Percentiles rank a stretch among this genome's conserved stretches.
Evolutionary conservation across 805 yeast genomes (phyloP).

Genomic region (Hanseniaspora meyeri): DNA sequence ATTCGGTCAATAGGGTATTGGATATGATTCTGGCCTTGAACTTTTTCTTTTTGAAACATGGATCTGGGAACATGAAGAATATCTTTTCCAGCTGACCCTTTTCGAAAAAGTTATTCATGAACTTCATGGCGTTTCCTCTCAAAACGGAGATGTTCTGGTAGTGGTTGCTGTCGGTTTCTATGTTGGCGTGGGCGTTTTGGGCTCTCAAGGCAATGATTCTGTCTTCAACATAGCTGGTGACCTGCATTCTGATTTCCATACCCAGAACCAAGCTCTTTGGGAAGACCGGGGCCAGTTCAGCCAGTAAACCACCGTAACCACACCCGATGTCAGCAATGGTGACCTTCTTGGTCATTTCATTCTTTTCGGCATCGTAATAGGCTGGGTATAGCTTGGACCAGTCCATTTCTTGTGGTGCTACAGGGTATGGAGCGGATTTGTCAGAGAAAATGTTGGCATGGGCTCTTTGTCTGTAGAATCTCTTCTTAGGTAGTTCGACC

Average conservation of each 20-base stretch:
- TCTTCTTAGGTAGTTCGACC: conserved; percentile 59
- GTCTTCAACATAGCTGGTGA: conserved; percentile 92
- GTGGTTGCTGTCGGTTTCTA: conserved; percentile 25
- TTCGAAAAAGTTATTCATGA: conserved; percentile 81
- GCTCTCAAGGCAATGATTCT: conserved; percentile 77
- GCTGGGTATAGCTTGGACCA: conserved; percentile 72
- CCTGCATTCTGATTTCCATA: conserved; percentile 96
- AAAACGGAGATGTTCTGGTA: conserved; percentile 82
- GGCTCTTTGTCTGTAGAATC: conserved; percentile 90
- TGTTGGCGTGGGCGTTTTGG: conserved; percentile 14
- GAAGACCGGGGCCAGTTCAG: conserved; percentile 64
- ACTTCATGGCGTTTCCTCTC: conserved; percentile 95
- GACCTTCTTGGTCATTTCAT: conserved; percentile 34
- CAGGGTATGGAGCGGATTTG: conserved; percentile 81
- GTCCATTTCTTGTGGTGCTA: conserved; percentile 69
- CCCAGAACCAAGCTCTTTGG: conserved; percentile 72
- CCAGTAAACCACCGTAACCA: conserved; percentile 87
- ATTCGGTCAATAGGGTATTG: conserved; percentile 75
- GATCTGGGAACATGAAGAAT: conserved; percentile 99
- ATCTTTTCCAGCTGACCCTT: conserved; percentile 76
- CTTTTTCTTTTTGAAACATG: conserved; percentile 93
- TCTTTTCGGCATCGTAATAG: conserved; percentile 35
- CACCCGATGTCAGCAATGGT: conserved; percentile 95
- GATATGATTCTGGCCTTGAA: conserved; percentile 96
- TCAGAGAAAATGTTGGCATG: conserved; percentile 97